Percentiles rank a stretch among this genome's conserved stretches.
These are phyloP conservation scores for Fusarium sp. DNA, from an alignment of 2,329 filamentous ascomycete species.

Conservation along the genomic window DNA sequence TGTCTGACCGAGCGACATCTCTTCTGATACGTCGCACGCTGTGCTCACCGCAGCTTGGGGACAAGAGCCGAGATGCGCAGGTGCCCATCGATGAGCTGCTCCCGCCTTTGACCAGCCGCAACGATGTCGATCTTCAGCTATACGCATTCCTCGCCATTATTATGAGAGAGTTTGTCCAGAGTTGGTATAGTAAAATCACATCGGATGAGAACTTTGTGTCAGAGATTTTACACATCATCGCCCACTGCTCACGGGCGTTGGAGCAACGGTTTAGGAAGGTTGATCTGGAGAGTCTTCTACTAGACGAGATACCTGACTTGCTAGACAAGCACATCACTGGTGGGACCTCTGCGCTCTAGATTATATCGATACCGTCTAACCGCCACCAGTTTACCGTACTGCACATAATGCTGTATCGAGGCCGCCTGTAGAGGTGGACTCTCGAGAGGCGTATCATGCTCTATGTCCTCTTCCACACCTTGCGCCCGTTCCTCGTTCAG, in stretches of 20 bases:
- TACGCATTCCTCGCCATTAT: slow-evolving; percentile 94
- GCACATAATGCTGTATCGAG: slow-evolving; percentile 69
- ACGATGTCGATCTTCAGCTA: slow-evolving; percentile 91
- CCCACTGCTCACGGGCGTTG: slow-evolving; percentile 87
- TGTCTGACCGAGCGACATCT: slow-evolving; percentile 82
- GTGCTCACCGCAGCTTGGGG: slow-evolving; percentile 75
- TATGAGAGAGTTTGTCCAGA: slow-evolving; percentile 88
- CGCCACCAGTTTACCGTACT: slow-evolving; percentile 74
- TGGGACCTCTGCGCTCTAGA: slow-evolving; percentile 53
- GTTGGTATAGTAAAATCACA: slow-evolving; percentile 94
- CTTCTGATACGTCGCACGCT: slow-evolving; percentile 86
- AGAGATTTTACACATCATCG: slow-evolving; percentile 90
- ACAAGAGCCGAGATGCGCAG: slow-evolving; percentile 63
- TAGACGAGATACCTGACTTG: slow-evolving; percentile 89
- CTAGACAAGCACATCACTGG: slow-evolving; percentile 84
- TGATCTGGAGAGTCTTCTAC: slow-evolving; percentile 82
- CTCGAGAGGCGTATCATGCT: slow-evolving; percentile 83
- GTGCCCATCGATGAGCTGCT: slow-evolving; percentile 82
- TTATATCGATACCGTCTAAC: slow-evolving; percentile 28
- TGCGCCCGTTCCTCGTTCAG: slow-evolving; percentile 76
- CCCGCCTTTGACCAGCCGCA: slow-evolving; percentile 92
- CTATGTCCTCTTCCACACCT: slow-evolving; percentile 84
- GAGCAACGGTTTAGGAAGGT: slow-evolving; percentile 87
- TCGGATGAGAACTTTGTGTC: slow-evolving; percentile 88
- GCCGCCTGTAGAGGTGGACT: slow-evolving; percentile 70